Base-by-base conservation (phyloP, 2,329 filamentous ascomycete genomes). In the Calcarisporium arbuscula region DNA sequence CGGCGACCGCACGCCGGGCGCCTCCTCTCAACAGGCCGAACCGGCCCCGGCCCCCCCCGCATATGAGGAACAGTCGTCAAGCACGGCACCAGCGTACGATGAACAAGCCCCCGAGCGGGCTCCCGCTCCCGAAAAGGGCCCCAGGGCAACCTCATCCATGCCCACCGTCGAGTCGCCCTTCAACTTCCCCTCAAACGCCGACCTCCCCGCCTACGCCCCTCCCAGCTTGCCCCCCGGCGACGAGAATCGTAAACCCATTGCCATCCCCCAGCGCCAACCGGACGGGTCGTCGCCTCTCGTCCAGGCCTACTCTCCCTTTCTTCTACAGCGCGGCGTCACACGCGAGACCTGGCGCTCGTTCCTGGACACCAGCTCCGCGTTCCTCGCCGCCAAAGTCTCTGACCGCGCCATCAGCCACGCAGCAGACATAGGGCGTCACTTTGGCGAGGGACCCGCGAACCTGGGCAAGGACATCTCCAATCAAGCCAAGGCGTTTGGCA, bases 301-400 rank as follows among this genome's bases (percentile, higher is more conserved):
- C 2, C 20, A 44, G 1, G 62, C 61, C 1, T 70, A 62, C 36
- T 35, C 62, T 0, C 56, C 57, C 0, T 32, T 49, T 4, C 57
- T 70, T 0, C 56, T 68, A 0, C 41, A 48, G 12, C 53, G 57
- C 22, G 67, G 58, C 26, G 56, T 64, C 37, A 53, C 58, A 0
- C 37, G 51, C 6, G 45, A 52, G n/a, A 51, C 56, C 0, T 64
- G 58, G 58, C 31, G 35, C 8, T 54, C 59, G 0, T 61, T 62
- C 12, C 35, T 62, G 2, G 43, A 53, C 14, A 67, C 66, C 7
- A 46, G 67, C 3, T 70, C 67, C 0, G 66, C 62, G 2, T 70
- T 70, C 38, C 54, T 70, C 6, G 56, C 58, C 0, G 65, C 66
- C 32, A 65, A 57, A 15, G 62, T 69, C 0, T 61, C 62, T 0